These are phyloP conservation scores for Zoysia pacifica DNA, from an alignment of 176 grass and related monocot genomes.

Conservation along the genomic window DNA sequence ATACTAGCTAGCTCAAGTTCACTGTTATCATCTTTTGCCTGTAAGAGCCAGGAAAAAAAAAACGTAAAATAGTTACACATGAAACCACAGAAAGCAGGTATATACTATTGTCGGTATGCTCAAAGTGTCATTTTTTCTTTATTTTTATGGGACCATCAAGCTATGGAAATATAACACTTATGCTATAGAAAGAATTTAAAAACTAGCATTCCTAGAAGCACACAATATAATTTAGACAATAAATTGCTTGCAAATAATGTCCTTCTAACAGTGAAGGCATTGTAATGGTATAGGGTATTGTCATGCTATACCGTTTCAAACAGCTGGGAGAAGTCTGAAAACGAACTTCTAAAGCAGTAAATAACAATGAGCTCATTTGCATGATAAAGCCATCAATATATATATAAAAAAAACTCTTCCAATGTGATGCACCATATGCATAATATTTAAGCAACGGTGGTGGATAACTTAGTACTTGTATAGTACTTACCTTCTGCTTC, in stretches of 20 bases:
- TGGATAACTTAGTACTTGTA: slow-evolving; percentile 7
- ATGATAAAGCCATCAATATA: background rate
- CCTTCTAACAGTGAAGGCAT: background rate
- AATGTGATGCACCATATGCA: slow-evolving; percentile 21
- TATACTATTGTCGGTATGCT: slow-evolving; percentile 8
- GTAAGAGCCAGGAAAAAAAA: slow-evolving; percentile 3
- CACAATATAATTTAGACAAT: slow-evolving; percentile 19
- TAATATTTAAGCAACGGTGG: background rate
- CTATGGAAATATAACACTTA: background rate
- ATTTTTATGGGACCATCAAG: slow-evolving; percentile 3
- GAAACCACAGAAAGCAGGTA: background rate
- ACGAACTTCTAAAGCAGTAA: slow-evolving; percentile 5
- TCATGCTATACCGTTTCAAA: slow-evolving; percentile 24
- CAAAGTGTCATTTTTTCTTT: background rate
- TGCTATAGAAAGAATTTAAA: slow-evolving; percentile 13
- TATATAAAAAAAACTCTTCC: background rate
- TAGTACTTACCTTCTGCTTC: slow-evolving; percentile 71
- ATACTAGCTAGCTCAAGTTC: slow-evolving; percentile 71
- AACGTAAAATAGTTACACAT: slow-evolving; percentile 7
- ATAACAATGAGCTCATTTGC: background rate
- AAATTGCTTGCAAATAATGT: background rate
- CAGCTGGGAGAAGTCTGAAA: background rate
- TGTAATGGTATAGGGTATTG: background rate
- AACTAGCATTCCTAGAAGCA: background rate
- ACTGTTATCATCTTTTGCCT: slow-evolving; percentile 61